A percentile compares a stretch with the other conserved stretches of the same genome.
Evolutionary conservation across 2,329 filamentous ascomycete genomes (phyloP).

Genomic region (Aureobasidium sp.): DNA sequence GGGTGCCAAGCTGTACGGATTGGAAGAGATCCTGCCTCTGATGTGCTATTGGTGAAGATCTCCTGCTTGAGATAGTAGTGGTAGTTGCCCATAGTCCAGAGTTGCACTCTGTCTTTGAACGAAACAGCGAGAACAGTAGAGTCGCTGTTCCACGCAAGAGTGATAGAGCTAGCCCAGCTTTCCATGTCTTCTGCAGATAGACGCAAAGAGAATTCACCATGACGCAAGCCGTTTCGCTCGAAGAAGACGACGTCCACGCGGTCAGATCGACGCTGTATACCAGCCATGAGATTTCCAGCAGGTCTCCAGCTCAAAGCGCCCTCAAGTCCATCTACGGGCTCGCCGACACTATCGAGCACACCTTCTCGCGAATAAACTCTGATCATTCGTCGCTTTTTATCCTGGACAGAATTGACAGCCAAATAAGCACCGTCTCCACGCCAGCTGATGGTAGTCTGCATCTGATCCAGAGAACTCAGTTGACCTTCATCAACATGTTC

Average conservation of each 20-base stretch:
- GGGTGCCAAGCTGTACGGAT: conserved; percentile 61
- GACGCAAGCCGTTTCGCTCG: conserved; percentile 92
- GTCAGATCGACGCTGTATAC: conserved; percentile 64
- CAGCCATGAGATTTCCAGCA: conserved; percentile 82
- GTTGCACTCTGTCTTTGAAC: conserved; percentile 66
- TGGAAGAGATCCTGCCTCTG: conserved; percentile 17
- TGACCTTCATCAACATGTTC: conserved; percentile 82
- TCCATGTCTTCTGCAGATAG: conserved; percentile 53
- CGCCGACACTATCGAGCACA: conserved; percentile 83
- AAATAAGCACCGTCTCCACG: conserved; percentile 89
- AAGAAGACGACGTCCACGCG: conserved; percentile 87
- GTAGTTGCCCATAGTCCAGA: conserved; percentile 97
- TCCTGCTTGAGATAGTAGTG: conserved; percentile 98
- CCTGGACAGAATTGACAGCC: conserved; percentile 71
- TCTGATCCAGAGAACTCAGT: conserved; percentile 67
- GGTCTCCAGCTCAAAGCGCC: conserved; percentile 84
- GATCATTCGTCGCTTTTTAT: conserved; percentile 65
- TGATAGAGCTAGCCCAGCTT: conserved; percentile 51
- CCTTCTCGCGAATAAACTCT: conserved; percentile 89
- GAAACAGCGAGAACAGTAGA: conserved; percentile 84
- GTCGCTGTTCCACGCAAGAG: conserved; percentile 81
- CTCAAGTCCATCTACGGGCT: conserved; percentile 90
- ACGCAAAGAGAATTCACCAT: conserved; percentile 84
- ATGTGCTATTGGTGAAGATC: conserved; percentile 37
- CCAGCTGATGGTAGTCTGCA: conserved; percentile 72